phyloP scores from a whole-genome alignment of 2,329 filamentous ascomycete species.

The Elsinoe ampelina region DNA sequence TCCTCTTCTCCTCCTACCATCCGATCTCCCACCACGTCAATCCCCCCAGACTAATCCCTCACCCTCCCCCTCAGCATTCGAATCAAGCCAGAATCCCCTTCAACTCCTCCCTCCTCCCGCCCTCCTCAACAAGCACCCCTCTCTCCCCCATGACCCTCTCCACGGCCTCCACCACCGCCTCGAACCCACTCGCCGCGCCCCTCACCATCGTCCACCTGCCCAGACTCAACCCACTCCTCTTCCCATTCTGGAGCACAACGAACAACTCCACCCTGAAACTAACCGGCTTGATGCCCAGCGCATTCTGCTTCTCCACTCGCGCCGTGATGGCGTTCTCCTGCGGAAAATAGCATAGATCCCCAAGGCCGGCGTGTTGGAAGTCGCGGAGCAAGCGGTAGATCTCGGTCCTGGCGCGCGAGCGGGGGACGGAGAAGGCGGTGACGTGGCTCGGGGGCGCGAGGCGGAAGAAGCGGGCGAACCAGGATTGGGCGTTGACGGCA shows the following conservation, averaged over 20 bases:
- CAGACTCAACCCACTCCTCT: constrained; percentile 65
- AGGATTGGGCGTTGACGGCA: constrained; percentile 46
- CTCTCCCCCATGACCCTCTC: constrained; percentile 57
- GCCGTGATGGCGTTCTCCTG: constrained; percentile 70
- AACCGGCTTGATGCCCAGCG: constrained; percentile 76
- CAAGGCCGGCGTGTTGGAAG: constrained; percentile 69
- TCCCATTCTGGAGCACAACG: constrained; percentile 77
- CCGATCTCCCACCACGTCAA: too few species aligned
- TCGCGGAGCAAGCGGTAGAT: constrained; percentile 64
- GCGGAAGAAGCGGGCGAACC: constrained; percentile 80
- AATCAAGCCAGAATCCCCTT: constrained; percentile 31
- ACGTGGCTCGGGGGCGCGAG: constrained; percentile 73
- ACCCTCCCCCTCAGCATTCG: too few species aligned
- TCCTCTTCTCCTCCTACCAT: constrained; percentile 35
- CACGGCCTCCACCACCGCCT: constrained; percentile 70
- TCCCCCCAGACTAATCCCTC: too few species aligned
- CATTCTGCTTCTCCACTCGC: constrained; percentile 65
- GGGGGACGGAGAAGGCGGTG: constrained; percentile 65
- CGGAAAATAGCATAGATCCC: constrained; percentile 70
- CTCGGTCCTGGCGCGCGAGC: constrained; percentile 66
- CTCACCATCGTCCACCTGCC: constrained; percentile 80
- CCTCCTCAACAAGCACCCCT: constrained; percentile 56
- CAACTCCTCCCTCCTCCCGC: constrained; percentile 36
- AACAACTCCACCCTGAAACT: constrained; percentile 80
- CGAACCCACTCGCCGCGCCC: constrained; percentile 85